These are phyloP conservation scores for Boletus subluridellus DNA, from an alignment of 1,284 basidiomycete species.

Conservation along the genomic window DNA sequence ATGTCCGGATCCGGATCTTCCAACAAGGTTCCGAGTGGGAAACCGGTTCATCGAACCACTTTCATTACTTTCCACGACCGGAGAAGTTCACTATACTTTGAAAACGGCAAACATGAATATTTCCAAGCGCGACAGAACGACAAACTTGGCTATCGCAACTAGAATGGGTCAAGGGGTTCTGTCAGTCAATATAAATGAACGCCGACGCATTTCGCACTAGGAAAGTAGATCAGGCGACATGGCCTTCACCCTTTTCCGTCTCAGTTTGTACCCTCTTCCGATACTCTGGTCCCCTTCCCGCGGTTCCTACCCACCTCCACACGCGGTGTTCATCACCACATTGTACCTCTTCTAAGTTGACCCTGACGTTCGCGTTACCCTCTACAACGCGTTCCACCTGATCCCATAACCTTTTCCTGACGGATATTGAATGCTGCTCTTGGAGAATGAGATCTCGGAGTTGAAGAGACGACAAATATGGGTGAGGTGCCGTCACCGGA, in stretches of 20 bases:
- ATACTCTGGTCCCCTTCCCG: conserved; percentile 36
- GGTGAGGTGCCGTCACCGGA: conserved; percentile 71
- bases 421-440: conserved; percentile 70
- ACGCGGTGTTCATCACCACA: conserved; percentile 87
- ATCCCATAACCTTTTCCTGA: conserved; percentile 77
- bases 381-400: conserved; percentile 87
- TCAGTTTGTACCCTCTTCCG: conserved; percentile 35
- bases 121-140: conserved; percentile 20
- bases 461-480: conserved; percentile 86
- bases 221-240: conserved; percentile 25
- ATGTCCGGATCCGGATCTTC: conserved; percentile 35
- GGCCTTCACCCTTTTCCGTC: conserved; percentile 30
- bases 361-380: conserved; percentile 90
- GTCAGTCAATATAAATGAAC: conserved; percentile 13
- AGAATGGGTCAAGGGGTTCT: conserved; percentile 31
- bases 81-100: conserved; percentile 29
- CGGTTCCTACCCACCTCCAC: conserved; percentile 75
- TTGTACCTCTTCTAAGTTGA: conserved; percentile 81
- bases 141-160: conserved; percentile 9
- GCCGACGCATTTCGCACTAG: conserved; percentile 10
- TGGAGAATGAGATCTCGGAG: conserved; percentile 88
- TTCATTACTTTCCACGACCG: conserved; percentile 22
- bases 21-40: conserved; percentile 31
- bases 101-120: conserved; percentile 16
- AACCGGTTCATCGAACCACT: conserved; percentile 25